Base-by-base conservation (phyloP, 257 asterid species). In the Echium plantagineum region DNA sequence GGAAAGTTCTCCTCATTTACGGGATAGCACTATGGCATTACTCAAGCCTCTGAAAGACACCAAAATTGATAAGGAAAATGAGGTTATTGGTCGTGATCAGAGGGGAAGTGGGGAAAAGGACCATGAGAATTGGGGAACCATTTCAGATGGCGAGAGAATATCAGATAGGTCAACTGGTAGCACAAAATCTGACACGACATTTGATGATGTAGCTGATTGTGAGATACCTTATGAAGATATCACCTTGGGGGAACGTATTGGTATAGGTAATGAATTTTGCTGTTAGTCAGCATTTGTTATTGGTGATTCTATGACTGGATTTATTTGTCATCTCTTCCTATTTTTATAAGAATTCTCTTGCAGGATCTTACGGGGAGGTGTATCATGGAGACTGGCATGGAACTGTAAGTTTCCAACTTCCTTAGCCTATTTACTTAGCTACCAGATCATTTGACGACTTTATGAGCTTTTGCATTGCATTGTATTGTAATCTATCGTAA, bases 331-430 rank as follows among this genome's bases (percentile, higher is more conserved):
- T 60, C 30, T 51, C 65, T 22, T 59, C 54, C 59, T 57, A 46
- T 68, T 56, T 67, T 69, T 55, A 6, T 71, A 59, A 66, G 72
- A 51, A 26, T 52, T 68, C 69, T 73, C 38, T 65, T 69, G 64
- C 78, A 90, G 98, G 98, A 72, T 91, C 96, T 67, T 91, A 91
- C 54, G 98, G 98, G 8, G 98, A 91, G 85, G 98, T 91, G 47
- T 85, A 85, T 57, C 96, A 80, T 66, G 98, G 96, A 56, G 98
- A 91, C 60, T 91, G 96, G 98, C 96, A 88, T 71, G 98, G 94
- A 79, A 91, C 98, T 72, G 98, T 90, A 75, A 90, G 98, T 89
- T 69, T 21, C 67, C 26, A 46, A 24, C 63, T 52, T 66, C 64
- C 60, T 60, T 66, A 22, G 31, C 60, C 58, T 46, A 55, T 3